A percentile compares a stretch with the other conserved stretches of the same genome.
These are phyloP conservation scores for Agroathelia rolfsii DNA, from an alignment of 1,284 basidiomycete genomes.

Conservation along the genomic window DNA sequence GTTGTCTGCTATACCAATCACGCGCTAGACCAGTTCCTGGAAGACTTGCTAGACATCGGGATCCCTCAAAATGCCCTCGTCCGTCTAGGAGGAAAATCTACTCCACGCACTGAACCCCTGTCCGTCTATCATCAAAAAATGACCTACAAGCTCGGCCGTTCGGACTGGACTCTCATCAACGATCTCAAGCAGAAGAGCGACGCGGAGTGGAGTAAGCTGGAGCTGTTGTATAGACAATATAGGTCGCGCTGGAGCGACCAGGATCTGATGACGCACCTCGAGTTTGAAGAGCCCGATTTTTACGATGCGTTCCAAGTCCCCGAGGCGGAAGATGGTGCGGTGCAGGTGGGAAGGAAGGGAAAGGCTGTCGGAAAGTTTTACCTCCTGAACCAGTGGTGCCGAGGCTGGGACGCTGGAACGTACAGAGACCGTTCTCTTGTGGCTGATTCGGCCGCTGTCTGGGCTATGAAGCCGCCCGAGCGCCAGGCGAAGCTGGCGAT, in stretches of 20 bases:
- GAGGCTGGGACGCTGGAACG: slow-evolving; percentile 31
- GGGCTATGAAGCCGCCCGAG: slow-evolving; percentile 28
- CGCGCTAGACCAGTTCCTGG: slow-evolving; percentile 54
- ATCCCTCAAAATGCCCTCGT: slow-evolving; percentile 37
- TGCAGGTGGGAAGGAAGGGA: slow-evolving; percentile 27
- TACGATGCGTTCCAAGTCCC: slow-evolving; percentile 42
- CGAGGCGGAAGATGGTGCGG: slow-evolving; percentile 29
- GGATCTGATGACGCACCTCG: slow-evolving; percentile 31
- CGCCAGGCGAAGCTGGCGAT: slow-evolving; percentile 23
- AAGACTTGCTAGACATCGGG: slow-evolving; percentile 46
- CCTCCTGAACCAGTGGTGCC: slow-evolving; percentile 38
- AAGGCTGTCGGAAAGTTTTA: slow-evolving; percentile 25
- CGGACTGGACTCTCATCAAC: slow-evolving; percentile 33
- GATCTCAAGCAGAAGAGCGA: slow-evolving; percentile 20
- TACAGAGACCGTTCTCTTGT: slow-evolving; percentile 23
- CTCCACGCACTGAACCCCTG: slow-evolving; percentile 31
- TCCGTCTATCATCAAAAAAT: slow-evolving; percentile 24
- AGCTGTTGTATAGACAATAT: slow-evolving; percentile 24
- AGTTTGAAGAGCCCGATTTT: slow-evolving; percentile 34
- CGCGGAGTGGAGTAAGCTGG: slow-evolving; percentile 17
- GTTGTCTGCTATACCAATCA: slow-evolving; percentile 64
- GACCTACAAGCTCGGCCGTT: slow-evolving; percentile 13
- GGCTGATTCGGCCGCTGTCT: slow-evolving; percentile 22
- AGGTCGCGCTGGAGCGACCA: slow-evolving; percentile 11
- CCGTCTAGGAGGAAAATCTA: slow-evolving; percentile 47